Base-by-base conservation (phyloP, 2,329 filamentous ascomycete genomes). In the Penicillium sp. region DNA sequence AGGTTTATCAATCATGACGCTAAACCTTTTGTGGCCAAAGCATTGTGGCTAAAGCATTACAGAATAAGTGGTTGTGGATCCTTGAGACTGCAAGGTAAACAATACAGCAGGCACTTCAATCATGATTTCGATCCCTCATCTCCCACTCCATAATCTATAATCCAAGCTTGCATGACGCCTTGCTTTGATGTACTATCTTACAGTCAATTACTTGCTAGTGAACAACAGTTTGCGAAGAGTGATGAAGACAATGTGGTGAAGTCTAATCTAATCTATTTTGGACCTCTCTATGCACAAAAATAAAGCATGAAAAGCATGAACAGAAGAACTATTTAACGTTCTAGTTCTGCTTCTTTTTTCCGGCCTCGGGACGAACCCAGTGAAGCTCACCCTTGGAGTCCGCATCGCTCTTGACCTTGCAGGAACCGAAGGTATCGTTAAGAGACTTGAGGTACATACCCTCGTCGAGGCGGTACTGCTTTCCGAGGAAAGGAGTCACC, bases 401-500 rank as follows among this genome's bases (percentile, higher is more conserved):
- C 21, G 54, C 51, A 42, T 59, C 45, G 21, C 47, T 45, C 26
- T 51, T 47, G 44, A 57, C 52, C 51, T 57, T 59, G 54, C 57
- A 59, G 10, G 54, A 54, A 16, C n/a, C 47, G 28, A 59, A 59
- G 21, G 57, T 59, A 36, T 51, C 45, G 3, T 46, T 49, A 12
- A 59, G 46, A 9, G 49, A 52, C 51, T 59, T 59, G 9, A 59
- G 36, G 51, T 48, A 59, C 18, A 47, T 29, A 3, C 49, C 57
- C 47, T 59, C 49, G 10, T 59, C 57, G 21, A 59, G 47, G 18
- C 39, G 57, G 43, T 59, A 59, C 42, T 54, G 52, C 13, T 59
- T 47, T 28, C 81, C 81, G 24, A 84, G 75, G 23, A 83, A 70
- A 24, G 76, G 76, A 59, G 73, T 74, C 65, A 84, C 80, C 47